These are phyloP conservation scores for Knoxdaviesia capensis DNA, from an alignment of 2,329 filamentous ascomycete species.

Conservation along the genomic window DNA sequence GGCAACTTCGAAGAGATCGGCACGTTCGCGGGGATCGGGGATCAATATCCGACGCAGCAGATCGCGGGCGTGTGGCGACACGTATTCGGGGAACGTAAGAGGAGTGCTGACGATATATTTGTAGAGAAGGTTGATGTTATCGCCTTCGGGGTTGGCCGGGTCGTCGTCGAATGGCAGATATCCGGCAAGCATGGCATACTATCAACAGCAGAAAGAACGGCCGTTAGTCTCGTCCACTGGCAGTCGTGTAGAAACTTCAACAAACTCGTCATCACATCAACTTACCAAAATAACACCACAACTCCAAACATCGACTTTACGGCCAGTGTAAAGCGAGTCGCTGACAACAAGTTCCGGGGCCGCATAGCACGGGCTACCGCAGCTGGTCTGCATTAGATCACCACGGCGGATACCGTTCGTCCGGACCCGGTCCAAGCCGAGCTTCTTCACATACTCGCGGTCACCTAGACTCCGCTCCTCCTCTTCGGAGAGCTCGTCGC, in stretches of 20 bases:
- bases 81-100: conserved; percentile 94
- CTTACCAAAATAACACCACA: conserved; percentile 94
- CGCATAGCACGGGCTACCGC: conserved; percentile 93
- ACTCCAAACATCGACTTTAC: conserved; percentile 98
- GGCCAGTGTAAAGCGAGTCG: conserved; percentile 88
- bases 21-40: conserved; percentile 82
- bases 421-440: conserved; percentile 66
- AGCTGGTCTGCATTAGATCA: conserved; percentile 97
- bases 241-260: not conserved
- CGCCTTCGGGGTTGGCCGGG: conserved; percentile 91
- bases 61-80: conserved; percentile 88
- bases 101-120: conserved; percentile 98
- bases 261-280: not conserved
- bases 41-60: conserved; percentile 83
- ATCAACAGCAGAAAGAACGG: not conserved
- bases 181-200: conserved; percentile 98
- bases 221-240: not conserved
- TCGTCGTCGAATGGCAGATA: conserved; percentile 97
- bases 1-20: conserved; percentile 91
- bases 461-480: conserved; percentile 76
- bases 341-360: conserved; percentile 94
- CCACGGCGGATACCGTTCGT: conserved; percentile 61
- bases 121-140: conserved; percentile 97
- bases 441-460: conserved; percentile 69
- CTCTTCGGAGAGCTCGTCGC: conserved; percentile 74